Base-by-base conservation (phyloP, 306 rosid species). In the Fagus crenata region DNA sequence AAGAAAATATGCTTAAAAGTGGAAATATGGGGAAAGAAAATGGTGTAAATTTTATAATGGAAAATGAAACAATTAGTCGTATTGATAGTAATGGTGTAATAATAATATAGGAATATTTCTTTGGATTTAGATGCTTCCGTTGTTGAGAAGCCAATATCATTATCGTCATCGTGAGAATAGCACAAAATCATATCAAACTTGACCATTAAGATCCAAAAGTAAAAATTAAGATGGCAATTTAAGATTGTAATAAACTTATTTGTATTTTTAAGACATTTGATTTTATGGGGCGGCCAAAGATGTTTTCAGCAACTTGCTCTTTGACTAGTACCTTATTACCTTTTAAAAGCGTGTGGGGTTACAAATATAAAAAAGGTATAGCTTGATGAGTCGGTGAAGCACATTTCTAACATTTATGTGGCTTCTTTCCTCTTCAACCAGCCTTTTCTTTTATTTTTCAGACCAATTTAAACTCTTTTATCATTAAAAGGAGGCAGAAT, bases 321-420 rank as follows among this genome's bases (percentile, higher is more conserved):
- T 46, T 67, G 80, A 76, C 35, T 14, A 12, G 39, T 49, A 53
- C 51, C 14, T 46, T 46, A 7, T 13, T 46, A 46, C 55, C 58
- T 49, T 78, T 79, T 51, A 35, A 43, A 43, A 22, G 67, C 53
- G 73, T 72, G 86, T 76, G 61, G 81, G 76, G 77, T 35, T 72
- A 17, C 5, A 46, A 11, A 17, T 8, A 59, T 31, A 55, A 67
- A 55, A 67, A 46, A 78, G 64, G 79, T 40, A 41, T 72, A 53
- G 51, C 80, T 80, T 80, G 68, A 53, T 68, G 65, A 69, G 75
- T 77, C 56, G 87, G 82, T 42, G 77, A 84, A 69, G 80, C 76
- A 80, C 74, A 77, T 75, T 67, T 8, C 18, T 51, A 15, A 18
- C 67, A 56, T 17, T 68, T 60, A 53, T 36, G 59, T 49, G 77